These are phyloP conservation scores for Colletotrichum karsti DNA, from an alignment of 2,329 filamentous ascomycete genomes.

Conservation along the genomic window DNA sequence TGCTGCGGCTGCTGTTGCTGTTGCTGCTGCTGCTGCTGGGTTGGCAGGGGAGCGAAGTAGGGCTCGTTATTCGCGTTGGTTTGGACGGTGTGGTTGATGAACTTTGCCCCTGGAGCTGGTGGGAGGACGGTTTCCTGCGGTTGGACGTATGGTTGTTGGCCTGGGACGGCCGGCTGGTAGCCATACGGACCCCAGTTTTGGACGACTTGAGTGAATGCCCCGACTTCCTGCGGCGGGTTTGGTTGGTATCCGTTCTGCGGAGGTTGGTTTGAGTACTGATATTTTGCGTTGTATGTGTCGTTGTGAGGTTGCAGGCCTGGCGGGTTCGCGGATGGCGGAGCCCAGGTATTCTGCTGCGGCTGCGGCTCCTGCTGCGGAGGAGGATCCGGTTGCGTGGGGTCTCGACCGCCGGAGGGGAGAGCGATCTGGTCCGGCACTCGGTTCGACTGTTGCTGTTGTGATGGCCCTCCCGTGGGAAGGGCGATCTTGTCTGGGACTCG, in stretches of 20 bases:
- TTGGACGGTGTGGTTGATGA: neutral
- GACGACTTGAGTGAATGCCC: too few species aligned
- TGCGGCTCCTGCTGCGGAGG: neutral
- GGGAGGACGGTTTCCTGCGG: neutral
- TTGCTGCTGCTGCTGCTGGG: neutral
- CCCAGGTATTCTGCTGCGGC: neutral
- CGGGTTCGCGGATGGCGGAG: neutral
- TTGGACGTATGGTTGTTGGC: neutral
- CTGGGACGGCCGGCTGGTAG: neutral
- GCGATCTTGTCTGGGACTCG: slow-evolving; percentile 4
- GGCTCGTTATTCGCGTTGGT: neutral
- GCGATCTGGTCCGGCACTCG: neutral
- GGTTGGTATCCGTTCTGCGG: neutral
- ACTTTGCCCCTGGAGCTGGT: rapidly evolving
- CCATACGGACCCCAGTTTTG: neutral
- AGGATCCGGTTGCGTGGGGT: neutral
- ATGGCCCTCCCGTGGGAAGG: neutral
- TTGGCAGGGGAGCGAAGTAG: neutral
- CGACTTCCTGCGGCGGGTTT: too few species aligned
- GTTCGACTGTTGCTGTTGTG: neutral
- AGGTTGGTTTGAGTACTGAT: neutral
- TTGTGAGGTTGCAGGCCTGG: neutral
- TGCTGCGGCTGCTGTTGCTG: neutral
- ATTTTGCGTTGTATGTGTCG: too few species aligned
- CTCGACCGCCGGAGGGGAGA: neutral